Conservation (phyloP, 179 eudicot species). For the Patellifolia procumbens region DNA sequence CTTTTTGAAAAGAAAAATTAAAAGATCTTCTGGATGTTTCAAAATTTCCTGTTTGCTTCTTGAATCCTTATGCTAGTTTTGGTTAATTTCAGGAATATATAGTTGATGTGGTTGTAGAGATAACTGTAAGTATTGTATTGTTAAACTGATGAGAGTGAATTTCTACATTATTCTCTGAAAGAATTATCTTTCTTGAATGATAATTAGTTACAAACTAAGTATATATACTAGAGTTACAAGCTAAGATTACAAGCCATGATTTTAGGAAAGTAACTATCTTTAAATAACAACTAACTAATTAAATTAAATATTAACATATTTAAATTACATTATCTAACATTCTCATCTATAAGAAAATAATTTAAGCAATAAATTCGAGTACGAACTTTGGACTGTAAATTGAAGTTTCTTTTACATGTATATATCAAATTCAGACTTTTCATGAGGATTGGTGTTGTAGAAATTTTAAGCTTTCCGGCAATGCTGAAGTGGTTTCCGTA, state of each 20-base stretch:
- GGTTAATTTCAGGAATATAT: not conserved
- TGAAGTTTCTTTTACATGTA: not conserved
- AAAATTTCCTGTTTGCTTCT: not conserved
- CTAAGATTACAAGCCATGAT: not conserved
- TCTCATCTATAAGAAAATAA: not conserved
- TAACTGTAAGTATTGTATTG: too few species aligned
- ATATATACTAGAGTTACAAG: too few species aligned
- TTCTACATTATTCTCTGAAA: too few species aligned
- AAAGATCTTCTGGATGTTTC: not conserved
- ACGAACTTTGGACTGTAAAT: not conserved
- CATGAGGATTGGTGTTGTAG: not conserved
- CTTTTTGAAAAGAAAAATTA: too few species aligned
- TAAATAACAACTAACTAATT: too few species aligned
- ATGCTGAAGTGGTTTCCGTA: not conserved
- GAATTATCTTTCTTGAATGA: too few species aligned
- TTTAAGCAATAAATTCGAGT: not conserved
- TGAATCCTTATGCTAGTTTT: not conserved
- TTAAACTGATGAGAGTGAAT: too few species aligned
- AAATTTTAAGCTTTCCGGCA: not conserved
- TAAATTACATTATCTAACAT: too few species aligned
- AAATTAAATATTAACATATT: too few species aligned
- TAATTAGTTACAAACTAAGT: too few species aligned
- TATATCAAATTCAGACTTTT: not conserved
- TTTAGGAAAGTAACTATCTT: not conserved
- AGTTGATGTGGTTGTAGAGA: not conserved